Evolutionary conservation across 1,139 yeast genomes (phyloP), one percentile per base, ranked within the genome.

Genomic region (Nakaseomyces sp.): DNA sequence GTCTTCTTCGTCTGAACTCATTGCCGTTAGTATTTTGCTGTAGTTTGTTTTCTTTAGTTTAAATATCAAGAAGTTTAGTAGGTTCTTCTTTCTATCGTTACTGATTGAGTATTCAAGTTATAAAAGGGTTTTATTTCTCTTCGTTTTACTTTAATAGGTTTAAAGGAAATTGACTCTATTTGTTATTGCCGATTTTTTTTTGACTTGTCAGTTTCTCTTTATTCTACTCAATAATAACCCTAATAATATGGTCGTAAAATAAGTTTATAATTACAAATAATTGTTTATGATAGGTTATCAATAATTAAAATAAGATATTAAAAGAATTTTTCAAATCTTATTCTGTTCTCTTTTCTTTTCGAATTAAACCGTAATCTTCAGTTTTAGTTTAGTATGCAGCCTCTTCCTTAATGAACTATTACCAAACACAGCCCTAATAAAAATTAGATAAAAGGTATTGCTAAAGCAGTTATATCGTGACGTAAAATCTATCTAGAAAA

Each of bases 1-100:
- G 65, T 84, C 88, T 66, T 86, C 95, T 67, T 87, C 96, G 69
- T 87, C 95, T 62, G 66, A 63, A 49, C 61, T 61, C 66, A 61
- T 61, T 45, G 41, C 10, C 19, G 19, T 22, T 22, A 9, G 6
- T 19, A 37, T 10, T 35, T 13, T 22, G 13, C 4, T 15, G 33
- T 16, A n/a, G 2, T 30, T 13, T 8, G 8, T 17, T 10, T 17
- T 6, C 24, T 17, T 5, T 32, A 18, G 25, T 19, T 5, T 3
- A 9, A 22, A 22, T n/a, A n/a, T n/a, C n/a, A n/a, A n/a, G n/a
- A n/a, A n/a, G n/a, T n/a, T n/a, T n/a, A n/a, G n/a, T n/a, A n/a
- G n/a, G n/a, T 29, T 10, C 32, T 32, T 32, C 12, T 13, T n/a
- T 18, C 24, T 13, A 18, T 32, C 8, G 38, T 22, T 35, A 35